Evolutionary conservation across 108 stramenopile genomes (phyloP), one percentile per base, ranked within the genome.

Genomic region (Chaetoceros tenuissimus): DNA sequence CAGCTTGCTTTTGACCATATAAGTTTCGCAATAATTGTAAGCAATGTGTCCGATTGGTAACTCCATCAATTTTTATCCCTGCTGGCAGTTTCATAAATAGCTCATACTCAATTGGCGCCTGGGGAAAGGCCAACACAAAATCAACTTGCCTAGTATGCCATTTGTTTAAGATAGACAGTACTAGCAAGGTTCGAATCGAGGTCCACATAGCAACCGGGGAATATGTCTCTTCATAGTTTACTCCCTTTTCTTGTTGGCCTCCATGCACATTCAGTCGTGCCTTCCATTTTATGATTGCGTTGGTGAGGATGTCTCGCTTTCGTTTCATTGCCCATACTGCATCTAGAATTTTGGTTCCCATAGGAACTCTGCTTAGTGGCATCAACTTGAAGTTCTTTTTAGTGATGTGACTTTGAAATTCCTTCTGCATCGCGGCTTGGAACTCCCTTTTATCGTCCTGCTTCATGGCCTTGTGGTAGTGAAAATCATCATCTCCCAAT

Each of bases 171-270:
- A 52, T 13, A 0, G 62, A 56, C 3, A 60, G 28, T 2, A 50
- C 47, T 3, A 60, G 3, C 28, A 27, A 29, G 1, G 29, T 1
- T 2, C 60, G 1, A 55, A 56, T 20, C 28, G 53, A 0, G 47
- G 46, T 19, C 60, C 53, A 53, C 51, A 48, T 1, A 64, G 70
- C 69, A 0, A 70, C 73, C 21, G 67, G 75, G 3, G 72, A 28
- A 56, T 68, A 76, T 1, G 79, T 76, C 48, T 80, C 74, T 52
- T 51, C 71, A 51, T 66, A 77, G 62, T 81, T 67, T 16, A 74
- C 13, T 5, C 34, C 34, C 5, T 40, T 10, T 13, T 40, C 8
- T 25, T 25, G 48, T 50, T 60, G 46, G 19, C 59, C 59, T n/a
- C 59, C 59, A 31, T 60, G 59, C 2, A 50, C 28, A 21, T 48